Conservation (phyloP, 306 rosid genomes). For the Gynostemma pentaphyllum region DNA sequence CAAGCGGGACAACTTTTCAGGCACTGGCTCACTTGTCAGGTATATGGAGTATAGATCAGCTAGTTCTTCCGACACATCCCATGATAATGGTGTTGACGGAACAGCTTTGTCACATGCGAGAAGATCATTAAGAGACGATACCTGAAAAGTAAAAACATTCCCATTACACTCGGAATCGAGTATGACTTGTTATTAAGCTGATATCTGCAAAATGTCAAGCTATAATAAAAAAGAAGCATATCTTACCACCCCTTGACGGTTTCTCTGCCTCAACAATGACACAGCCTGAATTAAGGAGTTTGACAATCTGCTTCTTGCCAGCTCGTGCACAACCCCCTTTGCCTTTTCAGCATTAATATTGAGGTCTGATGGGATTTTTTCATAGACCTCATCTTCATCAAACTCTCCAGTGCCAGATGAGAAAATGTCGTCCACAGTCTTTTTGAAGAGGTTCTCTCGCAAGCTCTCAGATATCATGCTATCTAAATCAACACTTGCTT, state of each 20-base stretch:
- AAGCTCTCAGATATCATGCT: slow-evolving; percentile 73
- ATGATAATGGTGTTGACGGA: slow-evolving; percentile 34
- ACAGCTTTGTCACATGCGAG: slow-evolving; percentile 60
- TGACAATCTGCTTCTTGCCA: slow-evolving; percentile 64
- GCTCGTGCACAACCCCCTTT: slow-evolving; percentile 47
- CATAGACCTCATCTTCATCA: slow-evolving; percentile 82
- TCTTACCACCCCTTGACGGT: slow-evolving; percentile 71
- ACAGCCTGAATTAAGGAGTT: slow-evolving; percentile 90
- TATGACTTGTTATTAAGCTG: background rate
- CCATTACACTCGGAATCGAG: slow-evolving; percentile 4
- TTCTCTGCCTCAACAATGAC: slow-evolving; percentile 71
- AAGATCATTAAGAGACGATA: slow-evolving; percentile 52
- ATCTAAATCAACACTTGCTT: slow-evolving; percentile 72
- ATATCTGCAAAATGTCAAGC: background rate
- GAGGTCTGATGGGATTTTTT: slow-evolving; percentile 80
- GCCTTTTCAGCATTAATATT: slow-evolving; percentile 74
- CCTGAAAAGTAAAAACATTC: slow-evolving; percentile 16
- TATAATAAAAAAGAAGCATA: slow-evolving; percentile 2
- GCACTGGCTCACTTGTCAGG: slow-evolving; percentile 50
- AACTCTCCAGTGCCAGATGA: slow-evolving; percentile 98
- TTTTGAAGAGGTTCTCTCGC: slow-evolving; percentile 82
- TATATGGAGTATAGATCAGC: slow-evolving; percentile 67
- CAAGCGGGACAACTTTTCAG: slow-evolving; percentile 70
- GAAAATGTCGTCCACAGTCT: slow-evolving; percentile 84
- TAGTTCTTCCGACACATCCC: slow-evolving; percentile 73